Evolutionary conservation across 2,329 filamentous ascomycete species (phyloP).

Genomic region (Alternaria alternata): DNA sequence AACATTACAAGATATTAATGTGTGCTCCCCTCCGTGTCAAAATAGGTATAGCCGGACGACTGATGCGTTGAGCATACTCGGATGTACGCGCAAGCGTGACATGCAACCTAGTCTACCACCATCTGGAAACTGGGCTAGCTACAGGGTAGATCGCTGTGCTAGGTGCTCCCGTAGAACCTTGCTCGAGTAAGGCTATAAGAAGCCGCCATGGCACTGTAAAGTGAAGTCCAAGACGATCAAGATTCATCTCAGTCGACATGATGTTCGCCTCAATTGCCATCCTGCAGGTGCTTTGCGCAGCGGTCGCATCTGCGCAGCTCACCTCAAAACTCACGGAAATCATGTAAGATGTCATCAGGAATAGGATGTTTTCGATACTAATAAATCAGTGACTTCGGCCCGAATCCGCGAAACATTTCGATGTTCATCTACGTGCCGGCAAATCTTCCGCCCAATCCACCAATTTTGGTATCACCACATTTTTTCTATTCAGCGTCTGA

Average conservation of each 20-base stretch:
- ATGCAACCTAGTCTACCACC: constrained; percentile 1
- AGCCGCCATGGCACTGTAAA: not conserved
- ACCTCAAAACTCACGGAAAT: constrained; percentile 37
- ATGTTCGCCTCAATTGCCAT: constrained; percentile 12
- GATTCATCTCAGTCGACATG: not conserved
- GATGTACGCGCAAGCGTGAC: not conserved
- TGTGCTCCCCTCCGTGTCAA: constrained; percentile 10
- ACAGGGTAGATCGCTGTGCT: constrained; percentile 11
- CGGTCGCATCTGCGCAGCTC: constrained; percentile 29
- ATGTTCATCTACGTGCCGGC: constrained; percentile 47
- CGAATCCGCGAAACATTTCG: constrained; percentile 45
- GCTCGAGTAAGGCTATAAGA: constrained; percentile 6
- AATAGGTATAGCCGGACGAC: constrained; percentile 2
- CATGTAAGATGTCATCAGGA: constrained; percentile 1
- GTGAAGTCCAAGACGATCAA: not conserved
- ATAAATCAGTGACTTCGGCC: constrained; percentile 39
- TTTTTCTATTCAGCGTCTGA: no score
- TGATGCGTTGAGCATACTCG: constrained; percentile 1
- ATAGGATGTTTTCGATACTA: constrained; percentile 22
- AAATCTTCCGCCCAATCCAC: constrained; percentile 36
- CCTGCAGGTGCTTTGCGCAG: constrained; percentile 16
- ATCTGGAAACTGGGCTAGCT: not conserved
- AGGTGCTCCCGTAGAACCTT: not conserved
- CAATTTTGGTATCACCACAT: constrained; percentile 40
- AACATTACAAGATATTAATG: constrained; percentile 47